A percentile compares a stretch with the other conserved stretches of the same genome.
Evolutionary conservation across 805 yeast species (phyloP).

Genomic region (Cyberlindnera mycetangii): DNA sequence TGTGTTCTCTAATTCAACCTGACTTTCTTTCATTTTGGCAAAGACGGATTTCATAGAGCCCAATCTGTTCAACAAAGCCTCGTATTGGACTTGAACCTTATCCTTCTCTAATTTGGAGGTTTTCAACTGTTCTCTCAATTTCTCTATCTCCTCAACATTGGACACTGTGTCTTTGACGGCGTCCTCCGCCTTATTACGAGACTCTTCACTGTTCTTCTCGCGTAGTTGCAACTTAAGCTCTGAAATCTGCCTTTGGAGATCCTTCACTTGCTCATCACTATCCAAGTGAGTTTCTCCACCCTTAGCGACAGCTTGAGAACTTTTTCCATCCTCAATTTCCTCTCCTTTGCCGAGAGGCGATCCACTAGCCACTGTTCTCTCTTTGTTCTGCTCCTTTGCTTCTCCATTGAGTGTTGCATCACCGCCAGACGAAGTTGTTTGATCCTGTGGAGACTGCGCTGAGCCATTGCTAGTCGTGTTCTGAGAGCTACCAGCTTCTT

Average conservation of each 20-base stretch:
- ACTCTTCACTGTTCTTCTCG: not conserved
- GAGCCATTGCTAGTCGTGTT: constrained; percentile 10
- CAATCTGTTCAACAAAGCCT: constrained; percentile 56
- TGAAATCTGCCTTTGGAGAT: constrained; percentile 13
- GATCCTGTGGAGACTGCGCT: constrained; percentile 10
- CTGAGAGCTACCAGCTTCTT: constrained; percentile 9
- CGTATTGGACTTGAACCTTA: constrained; percentile 56
- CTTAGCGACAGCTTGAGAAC: constrained; percentile 11
- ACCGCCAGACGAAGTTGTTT: constrained; percentile 8
- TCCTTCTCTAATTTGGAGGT: constrained; percentile 50
- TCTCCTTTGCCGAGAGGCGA: constrained; percentile 5
- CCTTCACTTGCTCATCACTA: constrained; percentile 4
- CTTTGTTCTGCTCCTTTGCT: constrained; percentile 6
- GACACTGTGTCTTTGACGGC: constrained; percentile 3
- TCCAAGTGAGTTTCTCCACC: constrained; percentile 3
- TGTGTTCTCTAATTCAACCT: constrained; percentile 54
- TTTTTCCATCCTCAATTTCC: constrained; percentile 7
- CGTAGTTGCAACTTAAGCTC: constrained; percentile 14
- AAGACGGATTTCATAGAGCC: constrained; percentile 74
- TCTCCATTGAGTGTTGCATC: constrained; percentile 10
- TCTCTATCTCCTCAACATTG: constrained; percentile 13
- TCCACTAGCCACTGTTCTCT: constrained; percentile 10
- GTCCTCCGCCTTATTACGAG: constrained; percentile 1
- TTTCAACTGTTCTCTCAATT: constrained; percentile 31
- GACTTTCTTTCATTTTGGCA: constrained; percentile 69